Percentiles rank a stretch among this genome's conserved stretches.
Conservation (phyloP, 2,329 filamentous ascomycete genomes). For the Herpotrichia juniperi region DNA sequence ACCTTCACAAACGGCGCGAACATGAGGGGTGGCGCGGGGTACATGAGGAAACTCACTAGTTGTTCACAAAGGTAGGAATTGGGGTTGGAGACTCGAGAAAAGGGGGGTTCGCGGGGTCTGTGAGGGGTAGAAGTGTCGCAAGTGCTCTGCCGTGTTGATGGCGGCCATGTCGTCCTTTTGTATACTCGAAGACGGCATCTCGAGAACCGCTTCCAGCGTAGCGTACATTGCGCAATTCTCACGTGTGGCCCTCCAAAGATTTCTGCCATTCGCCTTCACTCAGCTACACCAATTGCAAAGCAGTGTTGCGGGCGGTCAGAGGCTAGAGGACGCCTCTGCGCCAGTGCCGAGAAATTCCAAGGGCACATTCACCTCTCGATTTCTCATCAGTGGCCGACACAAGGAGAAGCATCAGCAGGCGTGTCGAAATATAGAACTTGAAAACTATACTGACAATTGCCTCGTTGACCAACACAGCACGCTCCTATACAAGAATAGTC, state of each 20-base stretch:
- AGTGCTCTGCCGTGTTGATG: constrained; percentile 17
- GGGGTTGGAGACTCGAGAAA: background rate
- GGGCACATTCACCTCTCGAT: background rate
- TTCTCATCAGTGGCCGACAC: background rate
- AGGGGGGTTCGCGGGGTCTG: constrained; percentile 6
- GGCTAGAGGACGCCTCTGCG: background rate
- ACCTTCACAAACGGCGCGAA: constrained; percentile 31
- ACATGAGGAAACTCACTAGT: background rate
- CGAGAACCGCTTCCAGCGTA: constrained; percentile 28
- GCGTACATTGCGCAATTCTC: constrained; percentile 35
- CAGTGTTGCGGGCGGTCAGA: background rate
- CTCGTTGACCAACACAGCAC: background rate
- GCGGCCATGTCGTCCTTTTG: constrained; percentile 28
- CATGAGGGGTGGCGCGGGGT: constrained; percentile 24
- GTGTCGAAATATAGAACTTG: background rate
- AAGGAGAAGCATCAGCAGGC: background rate
- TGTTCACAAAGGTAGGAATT: constrained; percentile 4
- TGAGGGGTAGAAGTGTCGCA: constrained; percentile 4
- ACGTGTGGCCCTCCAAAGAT: background rate
- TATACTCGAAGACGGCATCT: constrained; percentile 20
- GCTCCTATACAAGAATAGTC: no score
- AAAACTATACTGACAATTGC: background rate
- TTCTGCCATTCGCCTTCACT: background rate
- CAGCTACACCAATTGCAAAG: background rate
- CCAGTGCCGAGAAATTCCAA: background rate